Evolutionary conservation across 768 basidiomycete species (phyloP).

Genomic region (Russula abietina): DNA sequence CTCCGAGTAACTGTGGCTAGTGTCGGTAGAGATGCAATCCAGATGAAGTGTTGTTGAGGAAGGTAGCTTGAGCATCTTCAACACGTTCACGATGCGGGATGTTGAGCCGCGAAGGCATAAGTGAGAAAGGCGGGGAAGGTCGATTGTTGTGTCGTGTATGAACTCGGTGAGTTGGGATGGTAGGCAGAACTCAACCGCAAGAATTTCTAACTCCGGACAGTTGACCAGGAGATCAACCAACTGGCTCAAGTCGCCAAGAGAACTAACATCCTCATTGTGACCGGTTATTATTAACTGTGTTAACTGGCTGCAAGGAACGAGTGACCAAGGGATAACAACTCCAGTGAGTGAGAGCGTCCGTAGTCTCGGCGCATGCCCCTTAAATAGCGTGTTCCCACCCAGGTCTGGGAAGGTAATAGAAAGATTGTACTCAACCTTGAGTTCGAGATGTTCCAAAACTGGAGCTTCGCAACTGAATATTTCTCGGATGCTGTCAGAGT

Average conservation of each 20-base stretch:
- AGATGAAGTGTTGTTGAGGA: conserved; percentile 3
- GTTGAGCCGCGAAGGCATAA: conserved; percentile 3
- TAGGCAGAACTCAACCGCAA: conserved; percentile 2
- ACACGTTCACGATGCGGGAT: background rate
- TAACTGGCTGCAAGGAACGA: conserved; percentile 4
- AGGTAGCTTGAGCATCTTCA: conserved; percentile 4
- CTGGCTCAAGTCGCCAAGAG: background rate
- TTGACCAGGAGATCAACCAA: conserved; percentile 3
- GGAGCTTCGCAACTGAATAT: conserved; percentile 1
- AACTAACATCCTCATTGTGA: background rate
- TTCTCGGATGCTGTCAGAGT: background rate
- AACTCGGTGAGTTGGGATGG: background rate
- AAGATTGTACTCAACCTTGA: too few relatives aligned
- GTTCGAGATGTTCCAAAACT: conserved; percentile 9
- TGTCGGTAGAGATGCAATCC: background rate
- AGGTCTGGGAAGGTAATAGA: rapidly evolving
- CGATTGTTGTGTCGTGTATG: background rate
- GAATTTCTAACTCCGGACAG: conserved; percentile 3
- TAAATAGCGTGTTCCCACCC: background rate
- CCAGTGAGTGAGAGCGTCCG: background rate
- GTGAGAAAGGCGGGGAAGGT: conserved; percentile 5
- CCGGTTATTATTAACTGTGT: background rate
- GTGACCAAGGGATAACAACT: conserved; percentile 4
- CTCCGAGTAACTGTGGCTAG: too few relatives aligned
- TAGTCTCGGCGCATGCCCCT: background rate